A percentile compares a stretch with the other conserved stretches of the same genome.
Evolutionary conservation across 1,139 yeast species (phyloP).

Genomic region (Zygoascus hellenicus): DNA sequence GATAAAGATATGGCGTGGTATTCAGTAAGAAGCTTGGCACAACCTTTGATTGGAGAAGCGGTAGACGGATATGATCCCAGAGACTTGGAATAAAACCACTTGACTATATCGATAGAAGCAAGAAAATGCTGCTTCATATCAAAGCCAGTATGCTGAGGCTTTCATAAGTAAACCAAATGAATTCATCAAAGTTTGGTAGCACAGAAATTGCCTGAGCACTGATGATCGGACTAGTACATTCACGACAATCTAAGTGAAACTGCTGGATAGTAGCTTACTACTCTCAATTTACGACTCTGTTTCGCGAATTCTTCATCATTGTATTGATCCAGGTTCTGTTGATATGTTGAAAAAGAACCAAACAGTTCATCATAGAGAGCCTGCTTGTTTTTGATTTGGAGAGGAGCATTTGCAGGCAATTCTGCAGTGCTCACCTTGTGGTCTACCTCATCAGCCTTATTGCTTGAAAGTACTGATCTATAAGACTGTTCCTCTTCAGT

Average conservation of each 20-base stretch:
- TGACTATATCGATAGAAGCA: too few species aligned
- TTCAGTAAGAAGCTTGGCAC: too few species aligned
- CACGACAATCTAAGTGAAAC: conserved; percentile 14
- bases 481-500: background rate
- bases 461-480: background rate
- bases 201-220: too few species aligned
- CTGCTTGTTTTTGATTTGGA: background rate
- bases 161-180: too few species aligned
- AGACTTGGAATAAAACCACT: too few species aligned
- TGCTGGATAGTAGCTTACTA: conserved; percentile 21
- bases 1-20: background rate
- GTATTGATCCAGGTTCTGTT: conserved; percentile 15
- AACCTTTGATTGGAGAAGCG: too few species aligned
- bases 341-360: conserved; percentile 16
- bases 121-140: too few species aligned
- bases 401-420: conserved; percentile 13
- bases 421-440: conserved; percentile 16
- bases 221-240: too few species aligned
- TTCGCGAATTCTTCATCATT: conserved; percentile 15
- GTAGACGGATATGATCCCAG: too few species aligned
- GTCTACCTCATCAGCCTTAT: background rate
- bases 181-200: too few species aligned
- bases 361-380: conserved; percentile 13
- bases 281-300: conserved; percentile 12
- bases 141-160: too few species aligned